Percentiles rank a stretch among this genome's conserved stretches.
Conservation (phyloP, 805 yeast genomes). For the Candida pseudoglaebosa region DNA sequence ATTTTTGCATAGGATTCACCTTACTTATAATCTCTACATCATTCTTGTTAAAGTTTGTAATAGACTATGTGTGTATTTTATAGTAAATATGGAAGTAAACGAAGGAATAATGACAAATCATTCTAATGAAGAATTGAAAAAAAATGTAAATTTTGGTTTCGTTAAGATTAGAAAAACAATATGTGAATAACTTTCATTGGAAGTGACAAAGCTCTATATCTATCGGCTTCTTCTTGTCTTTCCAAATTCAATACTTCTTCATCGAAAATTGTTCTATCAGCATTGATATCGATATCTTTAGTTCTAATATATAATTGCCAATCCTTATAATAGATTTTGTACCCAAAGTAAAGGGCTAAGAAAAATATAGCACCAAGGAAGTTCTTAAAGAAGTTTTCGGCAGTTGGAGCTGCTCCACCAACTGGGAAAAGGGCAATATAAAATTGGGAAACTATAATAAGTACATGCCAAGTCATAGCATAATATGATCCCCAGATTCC, state of each 20-base stretch:
- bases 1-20: too few species aligned
- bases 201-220: slow-evolving; percentile 14
- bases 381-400: slow-evolving; percentile 26
- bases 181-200: slow-evolving; percentile 13
- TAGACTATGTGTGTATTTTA: too few species aligned
- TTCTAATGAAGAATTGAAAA: neutral
- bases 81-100: neutral
- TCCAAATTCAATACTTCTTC: slow-evolving; percentile 31
- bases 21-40: too few species aligned
- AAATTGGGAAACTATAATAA: slow-evolving; percentile 40
- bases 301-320: slow-evolving; percentile 25
- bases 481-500: slow-evolving; percentile 38
- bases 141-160: neutral
- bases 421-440: slow-evolving; percentile 43
- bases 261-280: slow-evolving; percentile 30
- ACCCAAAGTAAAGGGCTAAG: slow-evolving; percentile 26
- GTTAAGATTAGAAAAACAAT: slow-evolving; percentile 8
- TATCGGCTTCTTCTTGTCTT: slow-evolving; percentile 21
- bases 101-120: too few species aligned
- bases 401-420: slow-evolving; percentile 23
- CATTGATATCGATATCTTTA: slow-evolving; percentile 28
- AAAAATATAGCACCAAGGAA: slow-evolving; percentile 32
- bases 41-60: too few species aligned
- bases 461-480: slow-evolving; percentile 26
- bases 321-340: slow-evolving; percentile 28